These are phyloP conservation scores for Paramecium primaurelia DNA, from an alignment of 73 alveolate species.

Conservation along the genomic window DNA sequence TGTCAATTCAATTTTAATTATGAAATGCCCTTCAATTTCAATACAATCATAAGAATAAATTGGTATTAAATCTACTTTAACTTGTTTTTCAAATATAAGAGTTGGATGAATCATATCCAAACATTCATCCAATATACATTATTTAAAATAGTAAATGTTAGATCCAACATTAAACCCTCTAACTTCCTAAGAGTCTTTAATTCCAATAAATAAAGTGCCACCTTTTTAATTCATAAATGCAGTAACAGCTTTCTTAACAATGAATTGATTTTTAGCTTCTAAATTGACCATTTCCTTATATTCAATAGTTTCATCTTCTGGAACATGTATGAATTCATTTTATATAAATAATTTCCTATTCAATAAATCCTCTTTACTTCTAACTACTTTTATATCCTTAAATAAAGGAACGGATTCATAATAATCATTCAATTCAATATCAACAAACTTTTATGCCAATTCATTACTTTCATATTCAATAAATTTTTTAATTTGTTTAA, in stretches of 20 bases:
- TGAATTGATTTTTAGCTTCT: neutral
- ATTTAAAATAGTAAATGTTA: neutral
- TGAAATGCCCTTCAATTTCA: neutral
- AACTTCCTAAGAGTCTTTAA: neutral
- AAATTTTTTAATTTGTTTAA: neutral
- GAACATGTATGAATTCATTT: neutral
- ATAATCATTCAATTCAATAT: neutral
- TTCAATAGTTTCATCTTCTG: neutral
- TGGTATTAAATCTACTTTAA: neutral
- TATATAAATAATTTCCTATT: neutral
- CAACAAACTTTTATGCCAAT: neutral
- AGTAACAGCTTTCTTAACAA: neutral
- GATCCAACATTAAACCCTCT: neutral
- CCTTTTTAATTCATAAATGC: conserved; percentile 1
- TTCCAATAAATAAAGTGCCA: conserved; percentile 21
- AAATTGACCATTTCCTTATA: neutral
- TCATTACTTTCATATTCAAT: neutral
- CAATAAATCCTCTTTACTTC: neutral
- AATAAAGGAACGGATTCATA: neutral
- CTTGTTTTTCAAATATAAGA: neutral
- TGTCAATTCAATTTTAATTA: neutral
- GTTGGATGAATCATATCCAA: neutral
- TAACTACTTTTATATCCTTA: neutral
- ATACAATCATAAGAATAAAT: neutral
- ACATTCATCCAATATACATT: neutral